Base-by-base conservation (phyloP, 257 asterid species). In the Solanum gracilifrons region DNA sequence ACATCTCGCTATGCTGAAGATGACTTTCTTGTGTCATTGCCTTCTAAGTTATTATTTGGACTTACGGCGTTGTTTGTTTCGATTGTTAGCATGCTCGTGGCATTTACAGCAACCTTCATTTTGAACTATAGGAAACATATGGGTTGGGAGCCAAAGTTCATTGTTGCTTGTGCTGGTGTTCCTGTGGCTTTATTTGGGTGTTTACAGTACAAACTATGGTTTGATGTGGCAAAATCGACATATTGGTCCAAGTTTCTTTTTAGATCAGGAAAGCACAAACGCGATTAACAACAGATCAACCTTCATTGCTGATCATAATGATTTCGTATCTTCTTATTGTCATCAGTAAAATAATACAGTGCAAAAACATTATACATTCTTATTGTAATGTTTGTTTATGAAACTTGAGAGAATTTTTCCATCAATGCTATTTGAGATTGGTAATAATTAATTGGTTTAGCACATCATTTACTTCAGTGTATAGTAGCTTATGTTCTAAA, bases 41-140 rank as follows among this genome's bases (percentile, higher is more conserved):
- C 87, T 4, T 23, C 23, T 27, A 88, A 29, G 41, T 86, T 88
- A 73, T 5, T 86, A 9, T 7, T 55, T 5, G 90, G 90, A 29
- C 73, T 88, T 9, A 7, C 74, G 1, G 1, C 79, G 1, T 77
- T 88, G n/a, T 86, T 85, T 39, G 69, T 36, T 9, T 86, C 88
- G 7, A 43, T 86, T 13, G 69, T 79, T 27, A 29, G 85, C 12
- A 51, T 86, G 84, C 25, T 79, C 16, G 1, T 86, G 9, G 71
- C 84, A 4, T 88, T 88, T 35, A 31, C 76, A 16, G 66, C 86
- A 7, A 46, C 88, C 27, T 88, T 85, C 88, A 25, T 85, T 48
- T 32, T 85, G 84, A 62, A 48, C 60, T 88, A 87, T 62, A 64
- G 31, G 5, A 66, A 87, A 37, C 83, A 37, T 12, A 37, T 1